Percentiles rank a stretch among this genome's conserved stretches.
Evolutionary conservation across 2,329 filamentous ascomycete genomes (phyloP).

Genomic region (Diplodia seriata): DNA sequence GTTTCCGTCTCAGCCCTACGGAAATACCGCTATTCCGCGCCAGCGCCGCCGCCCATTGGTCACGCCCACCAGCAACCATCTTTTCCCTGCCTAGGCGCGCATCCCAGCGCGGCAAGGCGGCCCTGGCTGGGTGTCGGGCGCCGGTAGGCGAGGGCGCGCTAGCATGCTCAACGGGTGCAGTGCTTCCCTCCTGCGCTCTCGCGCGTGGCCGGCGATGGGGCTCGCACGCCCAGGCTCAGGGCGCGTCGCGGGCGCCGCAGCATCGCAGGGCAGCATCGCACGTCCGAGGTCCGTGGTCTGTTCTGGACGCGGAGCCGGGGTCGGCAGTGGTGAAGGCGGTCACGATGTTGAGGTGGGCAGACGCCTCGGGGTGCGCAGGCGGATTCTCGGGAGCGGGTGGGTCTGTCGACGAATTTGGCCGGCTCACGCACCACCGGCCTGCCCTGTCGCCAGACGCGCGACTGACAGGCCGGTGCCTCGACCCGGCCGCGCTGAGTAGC

Average conservation of each 20-base stretch:
- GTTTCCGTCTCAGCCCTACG: conserved; percentile 30
- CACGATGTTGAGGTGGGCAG: conserved; percentile 24
- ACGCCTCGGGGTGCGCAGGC: conserved; percentile 20
- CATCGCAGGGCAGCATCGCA: conserved; percentile 2
- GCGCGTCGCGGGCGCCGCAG: not conserved
- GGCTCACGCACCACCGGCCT: conserved; percentile 23
- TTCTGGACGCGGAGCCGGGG: conserved; percentile 14
- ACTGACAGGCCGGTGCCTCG: conserved; percentile 28
- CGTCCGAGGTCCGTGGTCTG: not conserved
- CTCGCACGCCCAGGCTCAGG: not conserved
- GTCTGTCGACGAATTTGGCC: conserved; percentile 12
- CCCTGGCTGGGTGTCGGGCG: not conserved
- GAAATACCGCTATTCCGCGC: conserved; percentile 24
- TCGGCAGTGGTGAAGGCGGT: conserved; percentile 14
- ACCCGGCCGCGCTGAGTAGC: conserved; percentile 28
- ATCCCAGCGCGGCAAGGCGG: conserved; percentile 17
- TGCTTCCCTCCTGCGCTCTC: not conserved
- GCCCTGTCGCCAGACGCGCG: conserved; percentile 18
- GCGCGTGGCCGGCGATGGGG: not conserved
- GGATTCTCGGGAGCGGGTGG: conserved; percentile 29
- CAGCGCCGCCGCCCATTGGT: conserved; percentile 16
- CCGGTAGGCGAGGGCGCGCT: not conserved
- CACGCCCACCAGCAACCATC: not conserved
- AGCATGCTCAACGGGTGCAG: not conserved
- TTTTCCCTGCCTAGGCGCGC: conserved; percentile 5